Base-by-base conservation (phyloP, 116 monocot genomes). In the Posidonia oceanica region DNA sequence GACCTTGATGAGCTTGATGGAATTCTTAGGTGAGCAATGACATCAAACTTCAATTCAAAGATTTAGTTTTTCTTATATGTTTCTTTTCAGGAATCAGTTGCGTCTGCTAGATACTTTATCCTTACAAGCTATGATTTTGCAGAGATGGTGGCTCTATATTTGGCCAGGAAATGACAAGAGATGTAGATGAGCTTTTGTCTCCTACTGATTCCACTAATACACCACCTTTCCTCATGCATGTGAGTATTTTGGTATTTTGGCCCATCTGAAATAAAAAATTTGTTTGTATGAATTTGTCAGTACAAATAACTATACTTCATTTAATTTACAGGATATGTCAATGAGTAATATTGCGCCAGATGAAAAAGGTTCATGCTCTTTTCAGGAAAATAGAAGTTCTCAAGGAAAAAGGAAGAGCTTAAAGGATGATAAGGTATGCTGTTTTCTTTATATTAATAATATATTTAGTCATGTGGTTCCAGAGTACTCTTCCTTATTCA, bases 1-100 rank as follows among this genome's bases (percentile, higher is more conserved):
- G 83, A 88, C 56, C 85, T 95, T 76, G 86, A 85, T 71, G 95
- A 95, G 77, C 77, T 95, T 78, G 91, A 95, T 76, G 80, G 79
- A 42, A 79, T 95, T 38, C 88, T 95, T 64, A 88, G 88, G 95
- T 91, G 84, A 76, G 48, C 15, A 58, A 17, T 67, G 52, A 44
- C 29, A 63, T 75, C 18, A 82, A 5, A 61, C 42, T 71, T 58
- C 20, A 58, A 15, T 58, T 17, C 6, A 21, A 58, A 21, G 4
- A 58, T 58, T 18, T n/a, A 21, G n/a, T 6, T 48, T 48, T 48
- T 29, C 29, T 48, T 48, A 48, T 10, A 48, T 48, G 48, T 48
- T 48, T 48, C 2, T 48, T 7, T 44, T 44, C 8, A 44, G 44
- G 44, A 44, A 12, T 48, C 12, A 48, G 48, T 10, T 3, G 18